Evolutionary conservation across 2,329 filamentous ascomycete species (phyloP), one percentile per base, ranked within the genome.

Genomic region (Venturia effusa): DNA sequence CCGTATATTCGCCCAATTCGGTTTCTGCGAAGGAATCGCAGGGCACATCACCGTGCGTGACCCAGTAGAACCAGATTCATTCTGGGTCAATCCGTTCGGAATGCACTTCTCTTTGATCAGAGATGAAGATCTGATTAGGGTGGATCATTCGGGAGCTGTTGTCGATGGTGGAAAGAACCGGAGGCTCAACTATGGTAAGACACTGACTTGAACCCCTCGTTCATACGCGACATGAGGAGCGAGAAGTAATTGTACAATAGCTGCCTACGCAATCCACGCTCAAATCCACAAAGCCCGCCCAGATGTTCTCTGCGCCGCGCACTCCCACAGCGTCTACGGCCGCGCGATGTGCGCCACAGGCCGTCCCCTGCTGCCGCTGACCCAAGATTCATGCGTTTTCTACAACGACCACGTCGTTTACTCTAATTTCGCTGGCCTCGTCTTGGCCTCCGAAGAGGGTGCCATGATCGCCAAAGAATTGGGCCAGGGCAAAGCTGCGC

Each of bases 41-140:
- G 84, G 85, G 1, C 84, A 87, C 69, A 86, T 87, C 67, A 86
- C 84, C 1, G 69, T 86, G 32, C 78, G 83, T 32, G 82, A 87
- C 66, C 85, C 85, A 0, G 79, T 87, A 7, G 80, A 85, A 45
- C 81, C 82, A 0, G 72, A 76, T 5, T 83, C 79, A 0, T 87
- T 87, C 74, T 87, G 84, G 85, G 83, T 88, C 4, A 88, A 88
- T 67, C 86, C 85, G 0, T 85, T 88, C 64, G 84, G 84, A 13
- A 79, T 84, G 1, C 79, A 83, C 2, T 88, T 87, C 74, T 82
- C 81, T 6, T 75, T 84, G 63, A 82, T 89, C 54, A 86, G 83
- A 64, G 79, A 81, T 0, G 86, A 83, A 0, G 85, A 89, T 67
- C 78, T 90, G n/a, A 88, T 89, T 63, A 83, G 81, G 19, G 86